A percentile compares a stretch with the other conserved stretches of the same genome.
phyloP scores from a whole-genome alignment of 2,329 filamentous ascomycete species.

The Talaromyces sp. region DNA sequence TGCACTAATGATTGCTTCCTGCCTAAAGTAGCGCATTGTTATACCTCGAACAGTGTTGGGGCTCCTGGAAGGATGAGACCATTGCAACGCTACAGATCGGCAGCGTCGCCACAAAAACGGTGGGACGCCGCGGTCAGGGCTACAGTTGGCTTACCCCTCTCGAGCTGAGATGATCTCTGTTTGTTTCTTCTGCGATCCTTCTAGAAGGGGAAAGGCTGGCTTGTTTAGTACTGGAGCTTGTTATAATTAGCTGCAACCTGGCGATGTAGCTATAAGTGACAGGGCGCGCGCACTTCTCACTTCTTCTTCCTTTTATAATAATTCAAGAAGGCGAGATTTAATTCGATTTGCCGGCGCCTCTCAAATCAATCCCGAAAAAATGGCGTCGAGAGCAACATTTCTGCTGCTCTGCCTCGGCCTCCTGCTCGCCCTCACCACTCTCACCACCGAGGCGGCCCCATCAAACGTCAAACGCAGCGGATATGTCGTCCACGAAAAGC shows the following conservation, averaged over 20 bases:
- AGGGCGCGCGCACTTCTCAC: neutral
- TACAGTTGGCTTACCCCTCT: neutral
- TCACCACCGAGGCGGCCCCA: conserved; percentile 6
- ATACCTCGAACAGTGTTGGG: neutral
- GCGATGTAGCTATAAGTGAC: neutral
- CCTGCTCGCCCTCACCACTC: neutral
- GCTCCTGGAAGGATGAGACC: neutral
- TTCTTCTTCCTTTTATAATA: neutral
- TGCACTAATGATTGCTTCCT: neutral
- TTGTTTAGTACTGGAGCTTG: neutral
- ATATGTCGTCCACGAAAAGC: conserved; percentile 12
- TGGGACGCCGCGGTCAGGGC: neutral
- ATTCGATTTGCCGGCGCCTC: neutral
- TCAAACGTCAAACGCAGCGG: neutral
- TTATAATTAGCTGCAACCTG: neutral
- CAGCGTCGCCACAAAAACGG: neutral
- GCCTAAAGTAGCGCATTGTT: neutral
- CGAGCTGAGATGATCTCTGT: neutral
- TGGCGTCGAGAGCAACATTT: conserved; percentile 3
- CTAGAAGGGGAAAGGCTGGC: neutral
- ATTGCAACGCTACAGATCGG: neutral
- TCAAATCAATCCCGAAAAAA: neutral
- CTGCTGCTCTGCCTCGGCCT: conserved; percentile 6
- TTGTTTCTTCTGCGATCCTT: neutral
- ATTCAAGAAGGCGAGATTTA: neutral